Base-by-base conservation (phyloP, 768 basidiomycete species). In the Boletus tylopilopsis region DNA sequence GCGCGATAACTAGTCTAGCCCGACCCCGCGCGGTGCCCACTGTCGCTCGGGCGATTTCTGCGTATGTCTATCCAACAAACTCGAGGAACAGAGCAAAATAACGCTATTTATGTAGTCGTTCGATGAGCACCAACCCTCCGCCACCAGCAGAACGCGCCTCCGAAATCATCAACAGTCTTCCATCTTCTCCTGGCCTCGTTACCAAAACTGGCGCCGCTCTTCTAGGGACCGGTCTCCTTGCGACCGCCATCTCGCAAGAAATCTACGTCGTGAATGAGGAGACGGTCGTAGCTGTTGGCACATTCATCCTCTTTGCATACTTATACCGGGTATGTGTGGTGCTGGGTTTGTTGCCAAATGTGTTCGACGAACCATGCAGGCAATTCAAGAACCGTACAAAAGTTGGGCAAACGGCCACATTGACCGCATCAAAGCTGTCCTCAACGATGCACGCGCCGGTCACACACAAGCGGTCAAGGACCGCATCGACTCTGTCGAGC, bases 231-330 rank as follows among this genome's bases (percentile, higher is more conserved):
- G 93, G 90, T 62, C 75, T 90, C 52, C 74, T 85, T 48, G 95
- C 94, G 15, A 81, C 92, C 6, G 94, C 94, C 64, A 94, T 98
- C 72, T 95, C 93, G 13, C 89, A 93, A 67, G 94, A 99, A 73
- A 83, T 98, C 43, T 97, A 97, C 64, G 95, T 99, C 52, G 82
- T 95, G 64, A 96, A 96, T 69, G 94, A 97, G 71, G 96, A 98
- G 77, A 84, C 90, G 21, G 85, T 97, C 56, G 78, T 98, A 39
- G 82, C 90, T 30, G 76, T 85, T 33, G 94, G 90, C 21, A 90
- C 88, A 59, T 73, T 87, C 56, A 84, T 94, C 52, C 82, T 96
- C 62, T 80, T 91, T 57, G 78, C 82, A 39, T 88, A 85, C 68
- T 77, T 95, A 60, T 91, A 80, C 62, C 87, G 85, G 80, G 89